These are phyloP conservation scores for Goffeauzyma gilvescens DNA, from an alignment of 768 basidiomycete genomes.

Conservation along the genomic window DNA sequence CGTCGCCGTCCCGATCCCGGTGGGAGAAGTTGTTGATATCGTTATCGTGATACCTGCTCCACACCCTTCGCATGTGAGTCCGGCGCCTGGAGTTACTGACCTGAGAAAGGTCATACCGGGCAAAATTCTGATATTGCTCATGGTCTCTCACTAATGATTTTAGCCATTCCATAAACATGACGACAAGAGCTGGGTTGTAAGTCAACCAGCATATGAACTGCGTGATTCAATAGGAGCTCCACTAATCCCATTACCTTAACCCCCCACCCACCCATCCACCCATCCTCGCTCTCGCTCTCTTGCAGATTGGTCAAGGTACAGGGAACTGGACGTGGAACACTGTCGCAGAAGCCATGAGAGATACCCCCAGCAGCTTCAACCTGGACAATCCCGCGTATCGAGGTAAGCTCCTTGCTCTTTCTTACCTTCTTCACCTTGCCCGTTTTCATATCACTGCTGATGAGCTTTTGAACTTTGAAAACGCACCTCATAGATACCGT, in stretches of 20 bases:
- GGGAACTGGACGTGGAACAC: constrained; percentile 5
- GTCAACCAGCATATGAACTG: no score
- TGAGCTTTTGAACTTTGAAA: not conserved
- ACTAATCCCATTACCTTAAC: no score
- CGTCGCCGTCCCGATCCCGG: constrained; percentile 1
- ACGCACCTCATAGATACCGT: constrained; percentile 5
- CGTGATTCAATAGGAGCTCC: no score
- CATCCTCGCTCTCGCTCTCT: not conserved
- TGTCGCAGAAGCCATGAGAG: constrained; percentile 4
- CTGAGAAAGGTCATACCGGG: no score
- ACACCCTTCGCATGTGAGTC: constrained; percentile 6
- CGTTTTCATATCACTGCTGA: not conserved
- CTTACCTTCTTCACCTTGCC: not conserved
- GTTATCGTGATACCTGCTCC: constrained; percentile 6
- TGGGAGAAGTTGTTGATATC: constrained; percentile 8
- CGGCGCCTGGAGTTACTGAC: not conserved
- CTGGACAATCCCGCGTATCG: constrained; percentile 5
- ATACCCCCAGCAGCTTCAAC: constrained; percentile 5
- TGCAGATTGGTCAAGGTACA: constrained; percentile 2
- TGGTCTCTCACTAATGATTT: not conserved
- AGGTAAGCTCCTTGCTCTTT: no score
- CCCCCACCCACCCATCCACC: no score
- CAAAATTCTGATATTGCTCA: not conserved
- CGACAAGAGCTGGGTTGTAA: constrained; percentile 3
- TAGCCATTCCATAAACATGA: constrained; percentile 9